Percentiles rank a stretch among this genome's conserved stretches.
phyloP scores from a whole-genome alignment of 2,329 filamentous ascomycete species.

The Fusarium brachygibbosum region DNA sequence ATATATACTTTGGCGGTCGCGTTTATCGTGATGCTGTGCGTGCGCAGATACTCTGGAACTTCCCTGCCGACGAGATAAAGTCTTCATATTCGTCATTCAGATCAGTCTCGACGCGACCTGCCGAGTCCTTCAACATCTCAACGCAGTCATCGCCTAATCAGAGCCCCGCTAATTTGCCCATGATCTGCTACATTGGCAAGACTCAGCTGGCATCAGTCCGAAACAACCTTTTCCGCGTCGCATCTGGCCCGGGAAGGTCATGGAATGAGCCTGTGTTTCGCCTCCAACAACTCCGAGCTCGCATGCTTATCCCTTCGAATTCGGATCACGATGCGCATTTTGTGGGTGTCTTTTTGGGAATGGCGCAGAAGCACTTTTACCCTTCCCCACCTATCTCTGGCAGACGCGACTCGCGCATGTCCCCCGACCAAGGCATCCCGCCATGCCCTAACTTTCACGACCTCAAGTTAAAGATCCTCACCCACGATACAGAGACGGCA shows the following conservation, averaged over 20 bases:
- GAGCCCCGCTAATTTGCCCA: conserved; percentile 49
- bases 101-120: conserved; percentile 55
- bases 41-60: conserved; percentile 65
- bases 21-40: conserved; percentile 62
- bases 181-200: conserved; percentile 64
- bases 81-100: conserved; percentile 53
- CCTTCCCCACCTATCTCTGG: conserved; percentile 35
- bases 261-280: conserved; percentile 63
- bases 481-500: conserved; percentile 62
- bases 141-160: conserved; percentile 43
- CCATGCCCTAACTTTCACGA: conserved; percentile 59
- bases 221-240: conserved; percentile 62
- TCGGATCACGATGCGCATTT: conserved; percentile 66
- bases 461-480: conserved; percentile 64
- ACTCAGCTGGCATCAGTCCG: conserved; percentile 62
- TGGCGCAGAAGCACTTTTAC: conserved; percentile 70
- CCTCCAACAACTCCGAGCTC: conserved; percentile 63
- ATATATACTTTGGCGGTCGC: conserved; percentile 64
- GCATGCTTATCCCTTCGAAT: conserved; percentile 62
- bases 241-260: conserved; percentile 56
- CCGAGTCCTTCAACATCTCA: conserved; percentile 49
- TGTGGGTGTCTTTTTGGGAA: conserved; percentile 65
- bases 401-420: conserved; percentile 49
- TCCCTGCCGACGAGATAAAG: conserved; percentile 45
- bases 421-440: conserved; percentile 33